Conservation (phyloP, 202 grass and related monocot species). For the Dendrocalamus latiflorus region DNA sequence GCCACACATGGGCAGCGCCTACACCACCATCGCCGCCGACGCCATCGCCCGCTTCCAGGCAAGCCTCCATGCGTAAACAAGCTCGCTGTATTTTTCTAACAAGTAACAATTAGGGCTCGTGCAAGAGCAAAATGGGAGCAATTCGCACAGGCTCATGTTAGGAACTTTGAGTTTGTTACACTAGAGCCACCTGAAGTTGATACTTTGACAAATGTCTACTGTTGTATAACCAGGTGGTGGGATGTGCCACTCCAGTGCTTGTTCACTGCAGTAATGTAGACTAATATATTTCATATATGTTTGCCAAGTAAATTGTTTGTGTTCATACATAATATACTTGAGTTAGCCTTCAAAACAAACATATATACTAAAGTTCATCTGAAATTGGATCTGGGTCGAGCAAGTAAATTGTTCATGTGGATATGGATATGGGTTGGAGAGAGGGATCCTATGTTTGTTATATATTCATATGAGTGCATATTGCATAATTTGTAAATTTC, state of each 20-base stretch:
- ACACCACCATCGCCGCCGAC: slow-evolving; percentile 93
- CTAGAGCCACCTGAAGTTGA: background rate
- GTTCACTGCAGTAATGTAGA: background rate
- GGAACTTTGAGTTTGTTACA: background rate
- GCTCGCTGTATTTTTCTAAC: background rate
- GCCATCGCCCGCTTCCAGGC: slow-evolving; percentile 95
- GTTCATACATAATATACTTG: background rate
- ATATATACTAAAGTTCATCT: background rate
- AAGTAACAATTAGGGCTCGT: background rate
- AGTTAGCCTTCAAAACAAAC: too few species aligned
- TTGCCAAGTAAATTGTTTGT: background rate
- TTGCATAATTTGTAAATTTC: background rate
- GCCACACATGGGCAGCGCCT: slow-evolving; percentile 95
- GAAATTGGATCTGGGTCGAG: background rate
- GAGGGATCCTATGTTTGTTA: background rate
- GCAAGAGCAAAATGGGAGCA: background rate
- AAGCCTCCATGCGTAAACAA: background rate
- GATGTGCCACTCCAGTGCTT: background rate
- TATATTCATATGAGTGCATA: background rate
- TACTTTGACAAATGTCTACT: background rate
- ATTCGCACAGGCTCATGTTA: background rate
- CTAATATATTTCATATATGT: background rate
- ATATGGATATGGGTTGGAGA: background rate
- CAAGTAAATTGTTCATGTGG: background rate
- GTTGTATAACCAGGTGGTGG: background rate